Base-by-base conservation (phyloP, 2,329 filamentous ascomycete species). In the Lachnum nothofagi region DNA sequence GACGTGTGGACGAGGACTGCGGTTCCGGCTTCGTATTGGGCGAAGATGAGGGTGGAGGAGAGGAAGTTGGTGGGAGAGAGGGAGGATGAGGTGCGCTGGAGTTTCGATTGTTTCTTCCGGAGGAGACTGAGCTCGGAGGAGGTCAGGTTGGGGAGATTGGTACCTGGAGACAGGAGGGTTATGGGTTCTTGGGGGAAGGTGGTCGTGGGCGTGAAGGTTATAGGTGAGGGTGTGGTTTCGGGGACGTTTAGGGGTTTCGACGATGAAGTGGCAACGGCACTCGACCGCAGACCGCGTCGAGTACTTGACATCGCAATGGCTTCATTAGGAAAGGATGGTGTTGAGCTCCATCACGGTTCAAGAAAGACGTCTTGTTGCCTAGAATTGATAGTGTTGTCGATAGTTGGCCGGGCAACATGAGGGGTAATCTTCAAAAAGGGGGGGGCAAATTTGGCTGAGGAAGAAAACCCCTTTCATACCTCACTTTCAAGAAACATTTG, bases 1-100 rank as follows among this genome's bases (percentile, higher is more conserved):
- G 59, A 47, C 0, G 66, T 53, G 0, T 69, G 67, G 27, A 78
- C 70, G 53, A 73, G 77, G 2, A 78, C 68, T 0, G 75, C 75
- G 1, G 74, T 77, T 4, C 74, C 73, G 4, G 74, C 75, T 52
- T 75, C 70, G 22, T 72, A 60, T 51, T 75, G 72, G 0, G 71
- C 71, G 52, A 77, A 78, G 20, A 78, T 68, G 4, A 76, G 64
- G 4, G 68, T 69, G 27, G 66, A 60, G 9, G 40, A 23, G 5
- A 60, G 44, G 1, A 54, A 38, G 19, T 43, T 51, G 42, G 17
- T 33, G 20, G 40, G 29, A 7, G 25, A 27, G 16, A 42, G 38
- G 14, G 19, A 2, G 39, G 14, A 17, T 43, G 38, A 20, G 45
- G 38, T 51, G 12, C 22, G 35, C 4, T 10, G 14, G 12, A 49